Conservation (phyloP, 2,329 filamentous ascomycete species). For the Rhynchosporium graminicola region DNA sequence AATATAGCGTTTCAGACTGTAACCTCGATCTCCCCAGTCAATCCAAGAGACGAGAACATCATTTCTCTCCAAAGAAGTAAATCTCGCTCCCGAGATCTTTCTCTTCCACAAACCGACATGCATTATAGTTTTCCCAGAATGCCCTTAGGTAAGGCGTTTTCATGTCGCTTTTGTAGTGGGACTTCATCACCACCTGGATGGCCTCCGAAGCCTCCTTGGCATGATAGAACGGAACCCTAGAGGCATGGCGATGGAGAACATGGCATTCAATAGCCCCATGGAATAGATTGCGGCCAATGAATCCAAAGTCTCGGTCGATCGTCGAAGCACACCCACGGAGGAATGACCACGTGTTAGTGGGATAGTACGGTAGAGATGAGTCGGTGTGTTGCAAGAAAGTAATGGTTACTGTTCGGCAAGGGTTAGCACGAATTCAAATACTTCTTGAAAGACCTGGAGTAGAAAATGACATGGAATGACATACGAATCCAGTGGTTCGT, state of each 20-base stretch:
- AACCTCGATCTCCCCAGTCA: background rate
- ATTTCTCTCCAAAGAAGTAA: slow-evolving; percentile 29
- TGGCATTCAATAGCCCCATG: slow-evolving; percentile 64
- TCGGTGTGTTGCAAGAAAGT: slow-evolving; percentile 75
- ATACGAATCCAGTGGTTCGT: slow-evolving; percentile 68
- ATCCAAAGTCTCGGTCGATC: slow-evolving; percentile 63
- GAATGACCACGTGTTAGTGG: slow-evolving; percentile 58
- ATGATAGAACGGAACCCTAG: slow-evolving; percentile 60
- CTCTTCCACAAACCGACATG: slow-evolving; percentile 37
- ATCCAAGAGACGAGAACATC: background rate
- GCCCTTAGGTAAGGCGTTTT: slow-evolving; percentile 35
- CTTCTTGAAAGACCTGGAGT: background rate
- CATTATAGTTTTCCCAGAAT: slow-evolving; percentile 38
- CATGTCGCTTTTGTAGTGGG: slow-evolving; percentile 50
- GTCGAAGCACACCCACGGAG: slow-evolving; percentile 61
- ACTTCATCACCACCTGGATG: slow-evolving; percentile 55
- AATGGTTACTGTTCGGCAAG: slow-evolving; percentile 57
- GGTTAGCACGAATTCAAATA: background rate
- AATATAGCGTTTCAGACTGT: background rate
- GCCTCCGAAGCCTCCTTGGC: slow-evolving; percentile 56
- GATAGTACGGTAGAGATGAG: slow-evolving; percentile 55
- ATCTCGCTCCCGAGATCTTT: slow-evolving; percentile 28
- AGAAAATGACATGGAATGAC: slow-evolving; percentile 31
- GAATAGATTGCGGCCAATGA: slow-evolving; percentile 61
- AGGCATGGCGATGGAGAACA: slow-evolving; percentile 61